These are phyloP conservation scores for Nymphaea colorata DNA, from an alignment of 164 flowering plant genomes.

Conservation along the genomic window DNA sequence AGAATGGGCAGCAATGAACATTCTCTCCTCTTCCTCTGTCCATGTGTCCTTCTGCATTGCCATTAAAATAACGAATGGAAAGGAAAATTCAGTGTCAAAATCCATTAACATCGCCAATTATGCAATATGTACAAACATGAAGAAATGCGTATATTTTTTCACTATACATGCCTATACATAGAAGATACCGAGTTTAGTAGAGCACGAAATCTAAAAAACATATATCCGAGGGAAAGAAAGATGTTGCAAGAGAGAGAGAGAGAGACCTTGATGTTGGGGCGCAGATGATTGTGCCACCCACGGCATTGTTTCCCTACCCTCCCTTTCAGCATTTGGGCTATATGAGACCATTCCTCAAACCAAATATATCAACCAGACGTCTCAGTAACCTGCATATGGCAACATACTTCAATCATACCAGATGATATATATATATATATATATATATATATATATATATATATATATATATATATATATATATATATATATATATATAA, in stretches of 20 bases:
- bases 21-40: constrained; percentile 66
- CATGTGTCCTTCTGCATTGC: constrained; percentile 58
- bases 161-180: background rate
- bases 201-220: no score
- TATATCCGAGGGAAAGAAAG: no score
- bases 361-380: constrained; percentile 56
- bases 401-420: background rate
- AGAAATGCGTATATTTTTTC: background rate
- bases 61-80: background rate
- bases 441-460: no score
- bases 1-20: constrained; percentile 44
- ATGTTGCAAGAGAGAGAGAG: background rate
- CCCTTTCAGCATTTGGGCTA: constrained; percentile 52
- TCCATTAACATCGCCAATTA: background rate
- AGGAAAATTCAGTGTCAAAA: background rate
- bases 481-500: background rate
- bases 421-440: no score
- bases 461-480: no score
- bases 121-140: background rate
- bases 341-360: constrained; percentile 73
- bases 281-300: constrained; percentile 93
- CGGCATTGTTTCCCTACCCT: constrained; percentile 91
- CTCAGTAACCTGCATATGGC: constrained; percentile 27
- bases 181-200: no score
- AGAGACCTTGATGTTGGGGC: constrained; percentile 77